Evolutionary conservation across 1,284 basidiomycete genomes (phyloP).

Genomic region (Grifola frondosa): DNA sequence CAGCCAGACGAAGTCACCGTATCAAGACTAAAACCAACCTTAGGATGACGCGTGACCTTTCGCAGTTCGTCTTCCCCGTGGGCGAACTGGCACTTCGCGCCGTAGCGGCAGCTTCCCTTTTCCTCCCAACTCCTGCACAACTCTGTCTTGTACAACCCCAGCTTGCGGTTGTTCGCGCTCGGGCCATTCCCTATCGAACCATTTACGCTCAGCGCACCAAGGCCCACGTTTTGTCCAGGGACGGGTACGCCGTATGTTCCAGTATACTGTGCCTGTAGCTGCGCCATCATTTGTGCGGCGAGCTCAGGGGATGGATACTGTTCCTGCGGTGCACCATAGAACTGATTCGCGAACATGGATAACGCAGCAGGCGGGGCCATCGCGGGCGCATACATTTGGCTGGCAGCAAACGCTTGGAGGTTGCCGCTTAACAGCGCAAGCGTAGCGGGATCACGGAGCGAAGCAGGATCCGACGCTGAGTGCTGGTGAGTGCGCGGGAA

Average conservation of each 20-base stretch:
- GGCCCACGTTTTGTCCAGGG: slow-evolving; percentile 20
- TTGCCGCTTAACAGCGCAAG: slow-evolving; percentile 57
- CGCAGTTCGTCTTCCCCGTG: slow-evolving; percentile 88
- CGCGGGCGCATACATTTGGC: slow-evolving; percentile 37
- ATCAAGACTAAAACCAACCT: slow-evolving; percentile 47
- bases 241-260: slow-evolving; percentile 51
- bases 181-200: slow-evolving; percentile 53
- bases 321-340: slow-evolving; percentile 58
- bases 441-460: slow-evolving; percentile 63
- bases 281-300: slow-evolving; percentile 56
- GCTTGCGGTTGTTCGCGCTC: slow-evolving; percentile 84
- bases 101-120: slow-evolving; percentile 86
- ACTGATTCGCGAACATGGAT: slow-evolving; percentile 66
- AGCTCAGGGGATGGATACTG: slow-evolving; percentile 53
- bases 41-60: slow-evolving; percentile 79
- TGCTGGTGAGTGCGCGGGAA: slow-evolving; percentile 75
- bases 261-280: slow-evolving; percentile 46
- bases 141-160: slow-evolving; percentile 90
- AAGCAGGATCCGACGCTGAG: slow-evolving; percentile 75
- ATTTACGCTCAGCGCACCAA: slow-evolving; percentile 29
- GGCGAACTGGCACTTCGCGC: slow-evolving; percentile 86
- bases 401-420: slow-evolving; percentile 51
- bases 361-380: slow-evolving; percentile 47
- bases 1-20: slow-evolving; percentile 9
- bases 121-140: slow-evolving; percentile 92